Percentiles rank a stretch among this genome's conserved stretches.
Conservation (phyloP, 1,284 basidiomycete genomes). For the Porogramme epimiltina region DNA sequence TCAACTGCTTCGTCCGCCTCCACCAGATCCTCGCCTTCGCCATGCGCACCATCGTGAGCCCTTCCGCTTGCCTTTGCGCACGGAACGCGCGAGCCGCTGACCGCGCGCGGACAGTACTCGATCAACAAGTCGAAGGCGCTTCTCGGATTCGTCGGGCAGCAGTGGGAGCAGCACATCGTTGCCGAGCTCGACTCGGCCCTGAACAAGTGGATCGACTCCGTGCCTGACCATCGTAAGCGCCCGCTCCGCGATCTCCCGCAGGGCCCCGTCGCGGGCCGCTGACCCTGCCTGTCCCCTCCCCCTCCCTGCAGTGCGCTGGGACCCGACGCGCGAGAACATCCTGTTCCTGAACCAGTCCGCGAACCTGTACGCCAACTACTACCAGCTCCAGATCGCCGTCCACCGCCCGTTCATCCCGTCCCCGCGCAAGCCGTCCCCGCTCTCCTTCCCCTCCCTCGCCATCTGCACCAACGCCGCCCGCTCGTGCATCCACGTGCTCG, state of each 20-base stretch:
- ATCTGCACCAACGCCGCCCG: conserved; percentile 68
- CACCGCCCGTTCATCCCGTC: conserved; percentile 67
- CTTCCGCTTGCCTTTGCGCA: neutral
- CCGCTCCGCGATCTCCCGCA: neutral
- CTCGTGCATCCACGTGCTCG: conserved; percentile 57
- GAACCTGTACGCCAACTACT: conserved; percentile 54
- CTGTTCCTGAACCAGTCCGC: conserved; percentile 58
- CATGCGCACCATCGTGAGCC: conserved; percentile 50
- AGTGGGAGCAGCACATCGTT: conserved; percentile 56
- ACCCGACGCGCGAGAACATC: conserved; percentile 49
- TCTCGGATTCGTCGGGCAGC: conserved; percentile 47
- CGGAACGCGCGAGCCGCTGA: neutral
- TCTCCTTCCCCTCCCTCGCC: conserved; percentile 57
- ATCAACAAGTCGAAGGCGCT: conserved; percentile 55
- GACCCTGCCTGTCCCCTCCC: neutral
- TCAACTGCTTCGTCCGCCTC: conserved; percentile 55
- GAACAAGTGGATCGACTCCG: conserved; percentile 63
- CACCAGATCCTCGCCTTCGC: conserved; percentile 58
- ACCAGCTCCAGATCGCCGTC: conserved; percentile 57
- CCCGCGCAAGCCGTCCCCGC: conserved; percentile 41
- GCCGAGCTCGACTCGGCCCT: conserved; percentile 62
- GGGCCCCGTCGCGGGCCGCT: neutral
- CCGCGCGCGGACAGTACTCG: conserved; percentile 43
- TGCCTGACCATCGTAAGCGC: conserved; percentile 51
- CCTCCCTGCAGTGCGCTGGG: conserved; percentile 51